Percentiles rank a stretch among this genome's conserved stretches.
phyloP scores from a whole-genome alignment of 2,329 filamentous ascomycete species.

The Trichophyton equinum region DNA sequence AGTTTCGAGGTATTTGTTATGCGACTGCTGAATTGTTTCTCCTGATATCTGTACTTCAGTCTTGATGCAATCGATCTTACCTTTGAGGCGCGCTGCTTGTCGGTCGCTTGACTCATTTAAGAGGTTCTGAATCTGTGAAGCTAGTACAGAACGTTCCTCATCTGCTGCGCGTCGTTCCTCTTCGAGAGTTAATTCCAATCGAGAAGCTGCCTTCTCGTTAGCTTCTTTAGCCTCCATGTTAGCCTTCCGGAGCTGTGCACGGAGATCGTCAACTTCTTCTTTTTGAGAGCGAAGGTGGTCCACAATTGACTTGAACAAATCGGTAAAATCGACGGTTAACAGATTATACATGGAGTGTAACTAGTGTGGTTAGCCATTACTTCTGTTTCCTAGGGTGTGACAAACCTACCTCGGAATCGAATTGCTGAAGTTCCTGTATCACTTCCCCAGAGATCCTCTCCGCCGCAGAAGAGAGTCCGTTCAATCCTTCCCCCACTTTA shows the following conservation, averaged over 20 bases:
- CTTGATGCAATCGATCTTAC: conserved; percentile 50
- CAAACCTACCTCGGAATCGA: conserved; percentile 53
- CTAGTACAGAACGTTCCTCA: conserved; percentile 58
- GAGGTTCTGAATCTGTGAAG: conserved; percentile 65
- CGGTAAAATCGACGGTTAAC: conserved; percentile 75
- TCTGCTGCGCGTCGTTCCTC: conserved; percentile 64
- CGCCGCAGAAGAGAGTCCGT: conserved; percentile 69
- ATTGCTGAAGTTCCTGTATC: conserved; percentile 68
- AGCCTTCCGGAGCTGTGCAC: conserved; percentile 58
- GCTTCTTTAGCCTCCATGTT: conserved; percentile 56
- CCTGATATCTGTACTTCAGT: conserved; percentile 54
- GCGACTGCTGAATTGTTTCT: conserved; percentile 51
- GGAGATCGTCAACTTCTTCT: conserved; percentile 59
- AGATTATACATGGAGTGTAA: conserved; percentile 73
- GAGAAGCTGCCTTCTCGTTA: conserved; percentile 52
- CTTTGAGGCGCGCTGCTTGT: conserved; percentile 59
- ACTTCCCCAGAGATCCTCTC: conserved; percentile 85
- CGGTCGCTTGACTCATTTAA: conserved; percentile 60
- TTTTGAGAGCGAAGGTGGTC: conserved; percentile 65
- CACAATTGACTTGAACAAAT: conserved; percentile 68
- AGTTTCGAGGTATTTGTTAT: conserved; percentile 53
- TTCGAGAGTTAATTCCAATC: conserved; percentile 56
- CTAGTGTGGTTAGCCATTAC: conserved; percentile 29
- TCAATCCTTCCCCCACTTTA: conserved; percentile 71
- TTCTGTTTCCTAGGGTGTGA: neutral